Base-by-base conservation (phyloP, 768 basidiomycete species). In the Scleroderma bovista region DNA sequence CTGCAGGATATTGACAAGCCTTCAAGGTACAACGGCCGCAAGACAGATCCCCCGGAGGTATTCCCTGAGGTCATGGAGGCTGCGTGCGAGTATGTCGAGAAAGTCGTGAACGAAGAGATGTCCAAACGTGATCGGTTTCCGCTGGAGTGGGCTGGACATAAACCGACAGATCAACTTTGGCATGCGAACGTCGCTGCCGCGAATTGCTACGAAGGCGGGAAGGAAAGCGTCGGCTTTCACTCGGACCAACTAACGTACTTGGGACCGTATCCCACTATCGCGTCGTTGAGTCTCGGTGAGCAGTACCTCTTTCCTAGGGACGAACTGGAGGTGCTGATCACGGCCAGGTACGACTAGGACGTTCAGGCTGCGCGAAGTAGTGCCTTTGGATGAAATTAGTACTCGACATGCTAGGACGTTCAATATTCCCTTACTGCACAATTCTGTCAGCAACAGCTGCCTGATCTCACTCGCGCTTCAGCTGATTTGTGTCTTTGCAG, bases 191-290 rank as follows among this genome's bases (percentile, higher is more conserved):
- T 92, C 20, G 89, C 89, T 3, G 89, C 88, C 1, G 80, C 88
- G 3, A 92, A 92, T 57, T 85, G 88, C 56, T 92, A 92, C 52
- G 79, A 84, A 61, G 88, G 88, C n/a, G 75, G 77, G 33, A 83
- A 84, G 60, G 88, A 90, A 64, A 80, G 81, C 44, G 89, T 92
- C 3, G 89, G 90, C 0, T 83, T 78, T 60, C 90, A 92, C 62
- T 83, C 88, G 4, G 89, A 92, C 63, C 85, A 86, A 47, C 65
- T 88, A 48, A 88, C 88, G 1, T 84, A 86, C 67, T 72, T 92
- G 7, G 90, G 89, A 10, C 89, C 89, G 13, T 89, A 84, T 65
- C 83, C 87, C 6, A 91, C 89, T 1, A 92, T 92, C 56, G 89
- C 89, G 10, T 91, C 88, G 11, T 65, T 92, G 44, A 90, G 88